Evolutionary conservation across 2,329 filamentous ascomycete species (phyloP).

Genomic region (Claviceps lovelessii): DNA sequence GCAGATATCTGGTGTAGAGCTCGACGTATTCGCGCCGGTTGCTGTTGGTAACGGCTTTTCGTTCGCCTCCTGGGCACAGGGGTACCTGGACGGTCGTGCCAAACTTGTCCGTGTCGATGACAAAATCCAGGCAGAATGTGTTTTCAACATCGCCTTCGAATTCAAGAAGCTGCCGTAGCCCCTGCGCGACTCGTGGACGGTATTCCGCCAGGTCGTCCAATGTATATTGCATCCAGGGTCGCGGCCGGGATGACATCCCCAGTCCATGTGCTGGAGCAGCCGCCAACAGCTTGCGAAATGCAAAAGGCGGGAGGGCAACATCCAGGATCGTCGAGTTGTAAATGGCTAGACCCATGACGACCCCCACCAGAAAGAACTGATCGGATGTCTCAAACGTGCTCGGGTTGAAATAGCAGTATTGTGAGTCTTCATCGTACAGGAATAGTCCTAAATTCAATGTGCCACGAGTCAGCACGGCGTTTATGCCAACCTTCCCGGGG

Average conservation of each 20-base stretch:
- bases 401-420: constrained; percentile 87
- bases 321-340: constrained; percentile 93
- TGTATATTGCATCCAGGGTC: constrained; percentile 54
- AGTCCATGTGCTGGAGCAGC: constrained; percentile 51
- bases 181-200: constrained; percentile 59
- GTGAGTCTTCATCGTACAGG: constrained; percentile 78
- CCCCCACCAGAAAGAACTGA: constrained; percentile 81
- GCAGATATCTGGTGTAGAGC: constrained; percentile 63
- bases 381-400: constrained; percentile 81
- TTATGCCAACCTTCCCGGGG: no score
- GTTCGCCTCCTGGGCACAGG: constrained; percentile 60
- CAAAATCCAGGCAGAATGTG: constrained; percentile 71
- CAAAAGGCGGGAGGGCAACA: constrained; percentile 73
- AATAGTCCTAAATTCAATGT: constrained; percentile 54
- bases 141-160: constrained; percentile 72
- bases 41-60: constrained; percentile 61
- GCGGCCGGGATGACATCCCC: constrained; percentile 40
- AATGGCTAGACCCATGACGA: constrained; percentile 76
- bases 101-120: constrained; percentile 63
- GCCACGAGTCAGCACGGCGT: no score
- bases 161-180: constrained; percentile 62
- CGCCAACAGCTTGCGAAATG: constrained; percentile 73
- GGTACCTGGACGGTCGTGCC: constrained; percentile 52
- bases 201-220: constrained; percentile 75
- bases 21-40: constrained; percentile 82